Conservation (phyloP, 352 stramenopile species). For the Globisporangium spinosum region DNA sequence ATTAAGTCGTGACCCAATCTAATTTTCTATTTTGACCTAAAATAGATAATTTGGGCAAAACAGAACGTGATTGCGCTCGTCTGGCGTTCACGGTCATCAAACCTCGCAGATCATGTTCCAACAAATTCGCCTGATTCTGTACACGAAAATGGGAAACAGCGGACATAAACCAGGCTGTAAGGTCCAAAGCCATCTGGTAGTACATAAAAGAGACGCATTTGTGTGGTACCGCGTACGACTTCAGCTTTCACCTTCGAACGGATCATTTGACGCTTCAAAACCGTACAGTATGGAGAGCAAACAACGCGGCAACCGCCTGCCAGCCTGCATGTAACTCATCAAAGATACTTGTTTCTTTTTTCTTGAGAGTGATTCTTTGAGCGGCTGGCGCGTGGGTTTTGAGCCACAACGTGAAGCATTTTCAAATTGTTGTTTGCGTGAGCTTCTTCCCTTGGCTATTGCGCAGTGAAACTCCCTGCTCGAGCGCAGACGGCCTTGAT, state of each 20-base stretch:
- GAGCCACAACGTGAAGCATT: background rate
- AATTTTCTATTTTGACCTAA: background rate
- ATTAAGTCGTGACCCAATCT: background rate
- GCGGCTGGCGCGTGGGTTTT: background rate
- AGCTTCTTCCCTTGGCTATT: no score
- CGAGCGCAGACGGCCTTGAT: no score
- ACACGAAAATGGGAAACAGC: background rate
- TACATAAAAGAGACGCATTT: background rate
- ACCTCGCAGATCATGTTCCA: slow-evolving; percentile 1
- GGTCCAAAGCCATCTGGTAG: background rate
- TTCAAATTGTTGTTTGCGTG: no score
- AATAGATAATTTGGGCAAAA: background rate
- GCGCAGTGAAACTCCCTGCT: no score
- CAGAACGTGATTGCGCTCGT: background rate
- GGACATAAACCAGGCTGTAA: background rate
- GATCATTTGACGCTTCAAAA: background rate
- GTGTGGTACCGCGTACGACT: background rate
- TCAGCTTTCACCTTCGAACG: slow-evolving; percentile 7
- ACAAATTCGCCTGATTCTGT: background rate
- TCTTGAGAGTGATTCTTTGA: background rate
- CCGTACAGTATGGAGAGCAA: background rate
- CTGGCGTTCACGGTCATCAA: background rate
- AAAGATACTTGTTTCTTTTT: background rate
- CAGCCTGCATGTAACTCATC: background rate
- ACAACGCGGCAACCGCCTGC: background rate